Conservation (phyloP, 2,329 filamentous ascomycete species). For the Lasiodiplodia sp. region DNA sequence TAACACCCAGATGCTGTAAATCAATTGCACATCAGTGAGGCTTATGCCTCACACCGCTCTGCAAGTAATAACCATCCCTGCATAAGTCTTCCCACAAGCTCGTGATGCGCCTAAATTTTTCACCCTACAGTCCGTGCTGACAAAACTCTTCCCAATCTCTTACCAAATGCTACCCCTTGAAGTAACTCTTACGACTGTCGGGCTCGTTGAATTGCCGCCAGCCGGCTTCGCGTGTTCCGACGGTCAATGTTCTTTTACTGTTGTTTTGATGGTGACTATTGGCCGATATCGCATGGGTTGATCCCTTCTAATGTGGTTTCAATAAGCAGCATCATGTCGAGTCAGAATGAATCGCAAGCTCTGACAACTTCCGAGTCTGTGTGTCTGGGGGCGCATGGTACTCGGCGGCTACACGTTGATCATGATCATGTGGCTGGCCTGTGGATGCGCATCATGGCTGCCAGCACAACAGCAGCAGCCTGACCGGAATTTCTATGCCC, state of each 20-base stretch:
- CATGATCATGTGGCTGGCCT: constrained; percentile 25
- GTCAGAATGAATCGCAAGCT: constrained; percentile 17
- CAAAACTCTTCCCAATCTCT: constrained; percentile 15
- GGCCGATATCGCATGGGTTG: constrained; percentile 23
- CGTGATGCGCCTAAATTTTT: constrained; percentile 23
- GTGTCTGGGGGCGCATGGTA: constrained; percentile 21
- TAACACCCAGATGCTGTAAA: constrained; percentile 15
- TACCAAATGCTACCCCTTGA: constrained; percentile 20
- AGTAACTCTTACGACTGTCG: constrained; percentile 4
- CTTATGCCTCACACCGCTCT: constrained; percentile 23
- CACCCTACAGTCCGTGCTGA: constrained; percentile 9
- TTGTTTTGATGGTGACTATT: background rate
- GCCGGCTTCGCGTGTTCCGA: background rate
- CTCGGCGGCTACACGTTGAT: constrained; percentile 23
- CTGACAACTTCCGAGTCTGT: constrained; percentile 21
- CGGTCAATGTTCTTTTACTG: background rate
- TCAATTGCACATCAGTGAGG: constrained; percentile 21
- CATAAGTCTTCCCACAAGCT: constrained; percentile 21
- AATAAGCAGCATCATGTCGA: constrained; percentile 16
- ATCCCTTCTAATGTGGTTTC: constrained; percentile 9
- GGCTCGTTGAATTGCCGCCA: background rate
- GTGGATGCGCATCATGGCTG: constrained; percentile 20
- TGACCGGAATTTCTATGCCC: constrained; percentile 18
- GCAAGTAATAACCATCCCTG: constrained; percentile 21
- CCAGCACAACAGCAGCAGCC: constrained; percentile 18